phyloP scores from a whole-genome alignment of 2,329 filamentous ascomycete species.

The Fusarium chuoi region DNA sequence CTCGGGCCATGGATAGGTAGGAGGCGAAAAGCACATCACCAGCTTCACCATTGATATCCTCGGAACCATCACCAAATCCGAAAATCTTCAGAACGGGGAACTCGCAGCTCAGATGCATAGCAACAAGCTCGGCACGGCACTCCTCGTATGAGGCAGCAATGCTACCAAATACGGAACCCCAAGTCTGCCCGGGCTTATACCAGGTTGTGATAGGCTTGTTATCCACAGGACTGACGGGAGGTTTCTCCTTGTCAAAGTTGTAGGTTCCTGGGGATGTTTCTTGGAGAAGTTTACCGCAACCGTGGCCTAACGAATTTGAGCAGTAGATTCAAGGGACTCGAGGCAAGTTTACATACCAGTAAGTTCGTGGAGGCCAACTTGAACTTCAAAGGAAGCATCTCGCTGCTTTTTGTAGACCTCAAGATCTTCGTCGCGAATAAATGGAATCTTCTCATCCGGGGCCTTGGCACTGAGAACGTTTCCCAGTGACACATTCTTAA shows the following conservation, averaged over 20 bases:
- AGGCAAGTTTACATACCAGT: slow-evolving; percentile 52
- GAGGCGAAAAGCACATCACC: slow-evolving; percentile 88
- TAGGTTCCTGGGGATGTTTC: slow-evolving; percentile 83
- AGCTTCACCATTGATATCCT: slow-evolving; percentile 78
- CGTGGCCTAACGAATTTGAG: slow-evolving; percentile 69
- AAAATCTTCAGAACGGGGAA: slow-evolving; percentile 91
- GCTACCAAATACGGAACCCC: slow-evolving; percentile 90
- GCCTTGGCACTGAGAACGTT: slow-evolving; percentile 94
- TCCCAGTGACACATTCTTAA: slow-evolving; percentile 93
- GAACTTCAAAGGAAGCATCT: slow-evolving; percentile 90
- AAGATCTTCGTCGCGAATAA: slow-evolving; percentile 83
- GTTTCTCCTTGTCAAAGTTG: slow-evolving; percentile 88
- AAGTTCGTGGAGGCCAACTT: slow-evolving; percentile 94
- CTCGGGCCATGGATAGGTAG: slow-evolving; percentile 93
- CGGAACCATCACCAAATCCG: slow-evolving; percentile 82
- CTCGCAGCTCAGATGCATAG: slow-evolving; percentile 90
- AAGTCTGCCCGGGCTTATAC: slow-evolving; percentile 96
- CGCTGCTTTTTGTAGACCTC: slow-evolving; percentile 83
- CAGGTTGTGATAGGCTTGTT: slow-evolving; percentile 80
- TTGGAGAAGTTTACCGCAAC: slow-evolving; percentile 92
- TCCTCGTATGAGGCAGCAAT: slow-evolving; percentile 93
- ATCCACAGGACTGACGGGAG: slow-evolving; percentile 82
- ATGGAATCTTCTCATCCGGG: slow-evolving; percentile 90
- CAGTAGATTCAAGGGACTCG: neutral
- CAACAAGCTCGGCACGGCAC: slow-evolving; percentile 92